phyloP scores from a whole-genome alignment of 495 filamentous ascomycete species.

The Annulohypoxylon maeteangense region DNA sequence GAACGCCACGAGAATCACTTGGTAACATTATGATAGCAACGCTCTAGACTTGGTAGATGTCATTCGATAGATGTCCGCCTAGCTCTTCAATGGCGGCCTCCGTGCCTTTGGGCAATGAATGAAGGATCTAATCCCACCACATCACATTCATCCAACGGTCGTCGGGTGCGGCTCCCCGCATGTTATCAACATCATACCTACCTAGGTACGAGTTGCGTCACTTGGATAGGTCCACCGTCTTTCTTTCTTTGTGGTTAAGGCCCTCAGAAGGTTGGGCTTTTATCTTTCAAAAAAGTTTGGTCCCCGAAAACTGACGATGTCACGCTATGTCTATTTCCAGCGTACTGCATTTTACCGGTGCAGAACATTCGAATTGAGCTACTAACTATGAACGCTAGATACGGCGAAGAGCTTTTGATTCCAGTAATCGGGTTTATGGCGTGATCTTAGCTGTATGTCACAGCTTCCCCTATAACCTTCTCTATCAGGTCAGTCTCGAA shows the following conservation, averaged over 20 bases:
- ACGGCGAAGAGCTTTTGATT: constrained; percentile 23
- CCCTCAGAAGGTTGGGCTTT: background rate
- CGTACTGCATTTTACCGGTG: constrained; percentile 35
- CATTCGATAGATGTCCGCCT: constrained; percentile 18
- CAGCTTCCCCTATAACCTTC: constrained; percentile 18
- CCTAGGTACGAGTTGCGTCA: constrained; percentile 32
- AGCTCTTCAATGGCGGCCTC: constrained; percentile 7
- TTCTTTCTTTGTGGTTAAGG: background rate
- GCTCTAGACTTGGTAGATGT: constrained; percentile 16
- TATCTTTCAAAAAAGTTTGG: background rate
- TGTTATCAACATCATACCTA: background rate
- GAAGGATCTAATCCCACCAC: background rate
- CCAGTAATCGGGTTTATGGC: constrained; percentile 28
- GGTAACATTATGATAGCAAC: background rate
- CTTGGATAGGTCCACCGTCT: constrained; percentile 21
- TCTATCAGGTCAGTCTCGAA: constrained; percentile 34
- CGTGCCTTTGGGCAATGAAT: background rate
- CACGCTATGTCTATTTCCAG: constrained; percentile 39
- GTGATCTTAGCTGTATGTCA: constrained; percentile 32
- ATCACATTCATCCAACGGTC: constrained; percentile 9
- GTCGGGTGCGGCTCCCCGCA: constrained; percentile 21
- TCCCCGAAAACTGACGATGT: constrained; percentile 28
- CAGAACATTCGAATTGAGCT: constrained; percentile 30
- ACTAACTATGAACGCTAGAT: constrained; percentile 28
- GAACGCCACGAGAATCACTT: background rate